A percentile compares a stretch with the other conserved stretches of the same genome.
phyloP scores from a whole-genome alignment of 345 rosid genomes.

The Salix dunnii region DNA sequence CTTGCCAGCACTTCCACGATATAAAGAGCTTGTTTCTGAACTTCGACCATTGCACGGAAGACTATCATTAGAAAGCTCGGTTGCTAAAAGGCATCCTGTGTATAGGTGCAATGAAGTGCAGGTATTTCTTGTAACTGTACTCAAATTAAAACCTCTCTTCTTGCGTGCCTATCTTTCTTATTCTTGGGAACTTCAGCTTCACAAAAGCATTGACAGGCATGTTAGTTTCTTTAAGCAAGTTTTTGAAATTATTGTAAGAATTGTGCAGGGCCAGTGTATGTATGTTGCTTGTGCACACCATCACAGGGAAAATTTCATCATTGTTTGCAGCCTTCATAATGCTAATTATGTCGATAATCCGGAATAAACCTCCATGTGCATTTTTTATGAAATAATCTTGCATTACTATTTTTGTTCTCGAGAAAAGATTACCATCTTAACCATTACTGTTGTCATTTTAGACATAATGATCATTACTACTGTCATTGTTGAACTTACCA shows the following conservation, averaged over 20 bases:
- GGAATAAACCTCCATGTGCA: neutral
- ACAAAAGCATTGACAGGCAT: neutral
- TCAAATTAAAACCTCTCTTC: neutral
- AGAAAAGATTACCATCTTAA: no score
- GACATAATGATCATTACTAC: no score
- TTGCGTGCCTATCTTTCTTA: neutral
- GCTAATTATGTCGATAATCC: neutral
- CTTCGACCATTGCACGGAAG: slow-evolving; percentile 70
- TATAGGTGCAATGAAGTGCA: slow-evolving; percentile 80
- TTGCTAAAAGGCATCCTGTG: slow-evolving; percentile 72
- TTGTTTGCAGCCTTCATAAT: neutral
- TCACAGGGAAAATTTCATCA: neutral
- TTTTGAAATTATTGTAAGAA: neutral
- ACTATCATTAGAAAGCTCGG: slow-evolving; percentile 51
- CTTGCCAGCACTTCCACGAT: slow-evolving; percentile 66
- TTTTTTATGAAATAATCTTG: no score
- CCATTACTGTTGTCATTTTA: no score
- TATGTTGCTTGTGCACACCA: neutral
- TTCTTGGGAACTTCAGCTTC: neutral
- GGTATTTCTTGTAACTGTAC: slow-evolving; percentile 39
- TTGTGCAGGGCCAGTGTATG: neutral
- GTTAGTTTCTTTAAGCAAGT: neutral
- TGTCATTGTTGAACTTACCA: no score
- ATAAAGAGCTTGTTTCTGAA: slow-evolving; percentile 65
- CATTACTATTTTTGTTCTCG: no score